phyloP scores from a whole-genome alignment of 1,139 yeast genomes.

The Protomyces inouyei region DNA sequence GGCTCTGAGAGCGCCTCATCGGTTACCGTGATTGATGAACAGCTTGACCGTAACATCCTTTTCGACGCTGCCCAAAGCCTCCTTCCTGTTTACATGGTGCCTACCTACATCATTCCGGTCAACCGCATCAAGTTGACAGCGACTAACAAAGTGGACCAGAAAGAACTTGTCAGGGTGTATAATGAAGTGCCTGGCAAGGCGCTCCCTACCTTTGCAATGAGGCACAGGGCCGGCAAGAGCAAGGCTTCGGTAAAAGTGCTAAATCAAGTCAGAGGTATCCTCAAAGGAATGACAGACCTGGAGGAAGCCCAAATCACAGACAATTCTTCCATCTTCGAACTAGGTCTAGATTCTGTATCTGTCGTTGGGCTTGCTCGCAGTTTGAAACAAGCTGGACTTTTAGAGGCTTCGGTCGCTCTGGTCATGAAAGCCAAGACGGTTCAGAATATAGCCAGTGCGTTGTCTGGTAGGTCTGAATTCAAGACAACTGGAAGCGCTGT shows the following conservation, averaged over 20 bases:
- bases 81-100: slow-evolving; percentile 35
- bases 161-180: slow-evolving; percentile 28
- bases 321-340: slow-evolving; percentile 32
- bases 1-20: not conserved
- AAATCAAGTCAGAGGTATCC: slow-evolving; percentile 1
- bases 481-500: not conserved
- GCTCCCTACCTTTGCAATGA: not conserved
- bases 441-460: not conserved
- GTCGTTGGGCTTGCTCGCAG: slow-evolving; percentile 29
- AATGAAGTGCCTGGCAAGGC: not conserved
- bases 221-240: not conserved
- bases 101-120: slow-evolving; percentile 32
- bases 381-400: slow-evolving; percentile 17
- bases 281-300: slow-evolving; percentile 6
- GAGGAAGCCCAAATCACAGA: not conserved
- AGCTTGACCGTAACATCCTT: not conserved
- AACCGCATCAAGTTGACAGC: slow-evolving; percentile 32
- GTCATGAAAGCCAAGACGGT: slow-evolving; percentile 26
- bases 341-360: slow-evolving; percentile 36
- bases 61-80: slow-evolving; percentile 25
- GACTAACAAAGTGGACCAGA: slow-evolving; percentile 34
- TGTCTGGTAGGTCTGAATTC: not conserved
- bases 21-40: not conserved
- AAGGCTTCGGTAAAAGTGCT: not conserved
- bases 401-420: slow-evolving; percentile 22